Evolutionary conservation across 352 stramenopile species (phyloP).

Genomic region (Paralagenidium karlingii): DNA sequence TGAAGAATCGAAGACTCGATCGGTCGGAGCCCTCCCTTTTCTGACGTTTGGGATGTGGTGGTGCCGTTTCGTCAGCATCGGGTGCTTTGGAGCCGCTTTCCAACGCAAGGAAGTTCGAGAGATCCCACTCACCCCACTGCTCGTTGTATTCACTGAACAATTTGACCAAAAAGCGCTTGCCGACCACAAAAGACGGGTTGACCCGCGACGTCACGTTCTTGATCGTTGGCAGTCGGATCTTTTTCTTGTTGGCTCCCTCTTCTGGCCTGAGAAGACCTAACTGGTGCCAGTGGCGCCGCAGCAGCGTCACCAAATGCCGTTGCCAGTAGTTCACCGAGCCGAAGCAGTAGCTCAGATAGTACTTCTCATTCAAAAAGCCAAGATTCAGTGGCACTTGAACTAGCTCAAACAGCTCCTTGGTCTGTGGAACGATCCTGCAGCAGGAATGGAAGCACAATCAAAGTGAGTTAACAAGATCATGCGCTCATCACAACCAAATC

Average conservation of each 20-base stretch:
- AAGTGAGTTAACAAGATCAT: too few species aligned
- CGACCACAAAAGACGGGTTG: constrained; percentile 67
- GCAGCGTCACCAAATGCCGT: constrained; percentile 29
- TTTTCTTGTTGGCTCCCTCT: too few species aligned
- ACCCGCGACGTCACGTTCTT: constrained; percentile 57
- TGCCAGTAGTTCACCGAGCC: constrained; percentile 46
- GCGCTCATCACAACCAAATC: too few species aligned
- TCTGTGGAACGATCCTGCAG: too few species aligned
- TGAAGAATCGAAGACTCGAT: constrained; percentile 33
- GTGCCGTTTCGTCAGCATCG: constrained; percentile 2
- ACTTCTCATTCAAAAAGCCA: too few species aligned
- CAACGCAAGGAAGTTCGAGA: constrained; percentile 47
- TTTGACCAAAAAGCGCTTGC: constrained; percentile 48
- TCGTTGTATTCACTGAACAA: constrained; percentile 80
- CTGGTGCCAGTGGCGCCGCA: constrained; percentile 42
- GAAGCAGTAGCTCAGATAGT: too few species aligned
- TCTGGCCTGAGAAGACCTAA: too few species aligned
- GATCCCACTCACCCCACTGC: constrained; percentile 68
- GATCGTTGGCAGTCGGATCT: constrained; percentile 27
- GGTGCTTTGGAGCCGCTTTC: constrained; percentile 15
- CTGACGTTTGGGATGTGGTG: too few species aligned
- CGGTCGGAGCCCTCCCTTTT: constrained; percentile 28
- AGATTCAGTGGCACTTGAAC: too few species aligned
- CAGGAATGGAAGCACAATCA: too few species aligned
- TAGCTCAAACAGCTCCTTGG: too few species aligned